Evolutionary conservation across 2,329 filamentous ascomycete genomes (phyloP).

Genomic region (Ascosphaera aggregata): DNA sequence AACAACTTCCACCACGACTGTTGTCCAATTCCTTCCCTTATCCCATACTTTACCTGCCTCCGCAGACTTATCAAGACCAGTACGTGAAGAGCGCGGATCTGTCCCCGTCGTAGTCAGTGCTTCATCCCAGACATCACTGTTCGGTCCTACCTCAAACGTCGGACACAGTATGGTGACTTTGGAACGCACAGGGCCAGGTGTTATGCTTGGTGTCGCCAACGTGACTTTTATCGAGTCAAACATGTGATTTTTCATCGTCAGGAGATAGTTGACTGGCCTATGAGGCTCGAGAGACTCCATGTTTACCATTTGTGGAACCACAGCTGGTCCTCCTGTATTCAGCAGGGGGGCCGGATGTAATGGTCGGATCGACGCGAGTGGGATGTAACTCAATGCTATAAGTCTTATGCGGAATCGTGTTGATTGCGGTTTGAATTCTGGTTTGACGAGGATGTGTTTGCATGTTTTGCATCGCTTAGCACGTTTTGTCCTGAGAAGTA

Average conservation of each 20-base stretch:
- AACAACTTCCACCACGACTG: conserved; percentile 79
- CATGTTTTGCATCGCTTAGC: conserved; percentile 84
- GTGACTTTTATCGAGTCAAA: conserved; percentile 79
- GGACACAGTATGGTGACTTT: conserved; percentile 85
- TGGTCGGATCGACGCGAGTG: conserved; percentile 44
- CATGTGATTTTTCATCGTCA: conserved; percentile 82
- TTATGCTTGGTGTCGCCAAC: conserved; percentile 59
- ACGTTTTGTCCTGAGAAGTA: conserved; percentile 70
- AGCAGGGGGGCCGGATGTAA: conserved; percentile 24
- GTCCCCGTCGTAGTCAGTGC: conserved; percentile 32
- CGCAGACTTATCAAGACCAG: conserved; percentile 28
- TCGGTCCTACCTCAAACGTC: conserved; percentile 81
- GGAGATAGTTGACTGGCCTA: conserved; percentile 48
- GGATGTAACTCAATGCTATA: conserved; percentile 72
- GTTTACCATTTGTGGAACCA: conserved; percentile 14
- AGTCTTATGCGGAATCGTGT: conserved; percentile 84
- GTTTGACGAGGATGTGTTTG: conserved; percentile 85
- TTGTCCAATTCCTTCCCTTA: conserved; percentile 80
- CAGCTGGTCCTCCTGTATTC: conserved; percentile 10
- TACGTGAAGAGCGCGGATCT: conserved; percentile 19
- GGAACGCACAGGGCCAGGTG: conserved; percentile 51
- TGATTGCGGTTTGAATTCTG: conserved; percentile 70
- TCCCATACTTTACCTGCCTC: conserved; percentile 97
- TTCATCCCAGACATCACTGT: conserved; percentile 87
- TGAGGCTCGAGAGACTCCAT: conserved; percentile 25